phyloP scores from a whole-genome alignment of 2,329 filamentous ascomycete genomes.

The Calonectria hawksworthii region DNA sequence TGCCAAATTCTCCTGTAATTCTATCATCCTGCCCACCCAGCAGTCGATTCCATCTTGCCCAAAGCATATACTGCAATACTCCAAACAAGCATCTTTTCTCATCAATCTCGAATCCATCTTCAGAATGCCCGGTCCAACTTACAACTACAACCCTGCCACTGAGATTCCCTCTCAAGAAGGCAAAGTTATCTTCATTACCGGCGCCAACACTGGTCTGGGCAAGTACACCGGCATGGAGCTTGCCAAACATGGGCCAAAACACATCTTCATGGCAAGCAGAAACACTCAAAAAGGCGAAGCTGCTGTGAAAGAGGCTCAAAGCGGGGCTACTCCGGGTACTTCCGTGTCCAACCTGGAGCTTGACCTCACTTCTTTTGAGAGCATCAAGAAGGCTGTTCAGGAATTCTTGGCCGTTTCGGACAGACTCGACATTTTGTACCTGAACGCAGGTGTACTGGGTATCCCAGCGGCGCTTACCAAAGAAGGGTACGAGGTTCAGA shows the following conservation, averaged over 20 bases:
- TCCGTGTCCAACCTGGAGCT: conserved; percentile 13
- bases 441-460: conserved; percentile 16
- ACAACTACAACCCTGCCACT: conserved; percentile 13
- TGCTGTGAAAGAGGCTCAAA: conserved; percentile 7
- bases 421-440: conserved; percentile 1
- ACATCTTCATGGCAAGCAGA: conserved; percentile 20
- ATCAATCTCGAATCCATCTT: not conserved
- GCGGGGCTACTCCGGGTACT: not conserved
- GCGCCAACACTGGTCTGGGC: conserved; percentile 23
- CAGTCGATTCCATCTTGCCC: no score
- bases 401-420: not conserved
- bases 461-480: conserved; percentile 16
- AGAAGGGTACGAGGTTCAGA: conserved; percentile 29
- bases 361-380: conserved; percentile 21
- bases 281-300: conserved; percentile 10
- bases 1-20: no score
- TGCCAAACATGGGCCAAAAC: conserved; percentile 13
- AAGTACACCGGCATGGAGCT: conserved; percentile 17
- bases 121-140: conserved; percentile 3
- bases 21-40: not conserved
- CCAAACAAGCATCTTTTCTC: not conserved
- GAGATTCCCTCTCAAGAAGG: conserved; percentile 17
- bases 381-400: conserved; percentile 12
- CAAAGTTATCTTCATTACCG: conserved; percentile 26
- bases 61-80: not conserved